Evolutionary conservation across 192 early-diverging fungal species (phyloP).

Genomic region (Backusella westeae): DNA sequence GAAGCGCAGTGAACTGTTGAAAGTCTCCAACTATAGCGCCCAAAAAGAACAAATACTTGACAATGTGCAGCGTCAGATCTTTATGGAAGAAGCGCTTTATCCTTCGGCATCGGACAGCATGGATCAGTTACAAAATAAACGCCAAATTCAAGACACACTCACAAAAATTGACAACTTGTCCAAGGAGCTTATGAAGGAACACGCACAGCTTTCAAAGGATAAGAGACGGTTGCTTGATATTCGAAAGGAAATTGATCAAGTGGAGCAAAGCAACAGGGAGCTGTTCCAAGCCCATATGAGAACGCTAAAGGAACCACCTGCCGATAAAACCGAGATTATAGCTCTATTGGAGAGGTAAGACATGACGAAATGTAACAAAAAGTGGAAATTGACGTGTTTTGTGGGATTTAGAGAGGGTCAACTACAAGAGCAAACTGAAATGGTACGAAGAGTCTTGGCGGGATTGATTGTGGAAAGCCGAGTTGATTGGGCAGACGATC

Average conservation of each 20-base stretch:
- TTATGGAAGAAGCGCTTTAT: not conserved
- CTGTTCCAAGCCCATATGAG: not conserved
- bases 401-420: not conserved
- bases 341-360: not conserved
- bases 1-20: not conserved
- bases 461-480: slow-evolving; percentile 43
- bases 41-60: not conserved
- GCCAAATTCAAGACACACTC: not conserved
- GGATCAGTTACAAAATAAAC: not conserved
- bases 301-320: not conserved
- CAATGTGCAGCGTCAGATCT: not conserved
- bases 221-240: not conserved
- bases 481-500: slow-evolving; percentile 41
- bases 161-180: not conserved
- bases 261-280: not conserved
- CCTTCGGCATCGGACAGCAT: not conserved
- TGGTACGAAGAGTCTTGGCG: not conserved
- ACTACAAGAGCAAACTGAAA: not conserved
- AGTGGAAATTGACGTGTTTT: not conserved
- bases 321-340: not conserved
- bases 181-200: not conserved
- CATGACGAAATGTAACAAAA: not conserved
- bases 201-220: not conserved
- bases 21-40: not conserved
- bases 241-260: not conserved